Base-by-base conservation (phyloP, 2,329 filamentous ascomycete species). In the Penicillium frequentans region DNA sequence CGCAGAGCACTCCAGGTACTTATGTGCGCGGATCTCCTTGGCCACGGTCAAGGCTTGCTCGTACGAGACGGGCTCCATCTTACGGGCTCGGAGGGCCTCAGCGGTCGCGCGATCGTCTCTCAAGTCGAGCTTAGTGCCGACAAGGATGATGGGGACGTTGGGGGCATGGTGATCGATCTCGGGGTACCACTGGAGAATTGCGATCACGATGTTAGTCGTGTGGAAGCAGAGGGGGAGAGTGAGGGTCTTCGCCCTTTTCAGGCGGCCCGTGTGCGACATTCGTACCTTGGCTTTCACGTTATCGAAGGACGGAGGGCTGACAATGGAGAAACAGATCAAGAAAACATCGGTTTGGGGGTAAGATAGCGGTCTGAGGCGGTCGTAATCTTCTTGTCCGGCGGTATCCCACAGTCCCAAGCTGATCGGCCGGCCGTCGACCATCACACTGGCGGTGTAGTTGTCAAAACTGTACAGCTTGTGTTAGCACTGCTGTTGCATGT, bases 341-440 rank as follows among this genome's bases (percentile, higher is more conserved):
- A 98, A 98, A 49, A 98, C 95, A 71, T 99, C 95, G 58, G 95
- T 98, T 81, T 99, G 93, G 11, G 95, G 95, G 79, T 98, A 99
- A 43, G 93, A 98, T 59, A 99, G 86, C 61, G 93, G 93, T 70
- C 93, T 88, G 73, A 98, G 83, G 77, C 93, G 86, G 75, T 98
- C 93, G 81, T 98, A 98, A 84, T 98, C 93, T 81, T 98, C 93
- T 82, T 98, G 95, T 72, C 93, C 93, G 66, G 93, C 93, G 65
- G 93, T 99, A 89, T 99, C 93, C 93, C 95, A 98, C 31, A 99
- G 82, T 66, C 93, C 95, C 68, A 99, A 80, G 78, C 92, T 97
- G 79, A 98, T 96, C 59, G 93, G 93, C 81, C 96, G 96, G 70
- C 93, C 92, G 81, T 98, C 95, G 55, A 98, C 95, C 91, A 97